Percentiles rank a stretch among this genome's conserved stretches.
Conservation (phyloP, 495 filamentous ascomycete species). For the Aspergillus cristatus region DNA sequence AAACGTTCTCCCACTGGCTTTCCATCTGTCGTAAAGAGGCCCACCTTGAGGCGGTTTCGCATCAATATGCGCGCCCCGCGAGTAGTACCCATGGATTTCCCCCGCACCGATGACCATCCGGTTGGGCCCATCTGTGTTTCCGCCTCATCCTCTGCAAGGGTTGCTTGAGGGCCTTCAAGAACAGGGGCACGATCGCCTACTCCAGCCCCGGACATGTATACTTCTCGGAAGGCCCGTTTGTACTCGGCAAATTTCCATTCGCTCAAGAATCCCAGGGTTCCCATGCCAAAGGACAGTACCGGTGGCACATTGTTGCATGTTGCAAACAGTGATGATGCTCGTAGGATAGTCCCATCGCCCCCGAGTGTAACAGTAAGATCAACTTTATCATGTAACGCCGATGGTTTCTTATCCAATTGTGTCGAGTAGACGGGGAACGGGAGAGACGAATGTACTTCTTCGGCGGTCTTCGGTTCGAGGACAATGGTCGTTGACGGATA, state of each 20-base stretch:
- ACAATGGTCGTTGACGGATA: constrained; percentile 78
- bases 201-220: constrained; percentile 81
- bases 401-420: constrained; percentile 25
- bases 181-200: constrained; percentile 38
- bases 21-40: constrained; percentile 59
- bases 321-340: constrained; percentile 83
- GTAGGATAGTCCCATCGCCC: constrained; percentile 91
- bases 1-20: constrained; percentile 29
- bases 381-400: constrained; percentile 52
- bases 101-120: constrained; percentile 64
- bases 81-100: constrained; percentile 69
- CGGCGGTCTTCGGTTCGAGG: constrained; percentile 68
- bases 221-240: constrained; percentile 81
- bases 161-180: constrained; percentile 18
- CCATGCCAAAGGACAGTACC: constrained; percentile 94
- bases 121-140: constrained; percentile 28
- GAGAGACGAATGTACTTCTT: constrained; percentile 61
- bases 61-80: constrained; percentile 72
- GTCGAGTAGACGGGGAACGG: constrained; percentile 66
- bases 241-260: constrained; percentile 94
- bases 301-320: constrained; percentile 76
- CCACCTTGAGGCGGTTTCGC: constrained; percentile 76
- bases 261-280: constrained; percentile 85
- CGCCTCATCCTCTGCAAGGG: constrained; percentile 7
- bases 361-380: constrained; percentile 85